These are phyloP conservation scores for Auricularia auricula-judae DNA, from an alignment of 768 basidiomycete genomes.

Conservation along the genomic window DNA sequence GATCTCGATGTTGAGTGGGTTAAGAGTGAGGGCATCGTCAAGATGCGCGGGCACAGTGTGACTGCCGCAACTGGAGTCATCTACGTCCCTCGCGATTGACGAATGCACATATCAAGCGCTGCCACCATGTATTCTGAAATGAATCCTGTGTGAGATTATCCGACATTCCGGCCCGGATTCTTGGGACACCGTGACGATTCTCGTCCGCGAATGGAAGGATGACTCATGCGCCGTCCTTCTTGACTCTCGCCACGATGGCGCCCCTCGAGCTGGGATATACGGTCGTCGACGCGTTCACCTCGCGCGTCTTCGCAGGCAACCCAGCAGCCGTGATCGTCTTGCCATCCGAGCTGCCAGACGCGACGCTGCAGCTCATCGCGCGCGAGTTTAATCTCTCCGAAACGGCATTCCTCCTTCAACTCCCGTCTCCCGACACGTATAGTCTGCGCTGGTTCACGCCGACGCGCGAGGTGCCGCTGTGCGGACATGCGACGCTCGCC, in stretches of 20 bases:
- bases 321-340: conserved; percentile 22
- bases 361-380: conserved; percentile 25
- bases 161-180: too few relatives aligned
- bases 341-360: conserved; percentile 10
- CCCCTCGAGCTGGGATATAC: conserved; percentile 18
- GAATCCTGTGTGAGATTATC: too few relatives aligned
- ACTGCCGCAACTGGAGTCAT: background rate
- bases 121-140: background rate
- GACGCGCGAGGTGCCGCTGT: conserved; percentile 23
- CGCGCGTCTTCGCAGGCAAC: conserved; percentile 18
- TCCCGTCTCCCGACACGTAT: conserved; percentile 17
- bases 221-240: too few relatives aligned
- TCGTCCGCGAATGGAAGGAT: too few relatives aligned
- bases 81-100: background rate
- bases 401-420: background rate
- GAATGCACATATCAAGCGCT: background rate
- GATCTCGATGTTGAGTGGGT: conserved; percentile 29
- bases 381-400: conserved; percentile 27
- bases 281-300: conserved; percentile 24
- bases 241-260: too few relatives aligned
- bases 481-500: conserved; percentile 36
- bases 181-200: too few relatives aligned
- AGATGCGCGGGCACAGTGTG: background rate
- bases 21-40: background rate
- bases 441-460: conserved; percentile 29